phyloP scores from a whole-genome alignment of 1,139 yeast genomes.

The Lodderomyces jiufengensis region DNA sequence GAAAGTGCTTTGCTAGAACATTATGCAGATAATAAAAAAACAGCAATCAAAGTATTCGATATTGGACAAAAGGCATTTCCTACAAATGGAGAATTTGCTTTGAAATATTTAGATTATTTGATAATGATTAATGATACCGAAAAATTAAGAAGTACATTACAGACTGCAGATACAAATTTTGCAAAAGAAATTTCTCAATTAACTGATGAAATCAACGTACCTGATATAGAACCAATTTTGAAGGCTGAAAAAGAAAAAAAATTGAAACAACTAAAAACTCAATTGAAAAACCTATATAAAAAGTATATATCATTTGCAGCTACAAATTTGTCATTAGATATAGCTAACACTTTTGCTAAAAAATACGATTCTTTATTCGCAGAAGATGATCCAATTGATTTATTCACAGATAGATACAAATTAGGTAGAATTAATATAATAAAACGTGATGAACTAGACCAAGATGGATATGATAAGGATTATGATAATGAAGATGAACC shows the following conservation, averaged over 20 bases:
- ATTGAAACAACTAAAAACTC: conserved; percentile 22
- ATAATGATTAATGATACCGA: conserved; percentile 72
- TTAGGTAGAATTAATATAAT: conserved; percentile 43
- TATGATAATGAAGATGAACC: conserved; percentile 16
- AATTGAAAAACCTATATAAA: conserved; percentile 21
- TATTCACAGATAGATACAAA: conserved; percentile 45
- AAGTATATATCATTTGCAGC: conserved; percentile 30
- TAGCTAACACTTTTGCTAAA: conserved; percentile 62
- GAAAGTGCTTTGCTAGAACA: conserved; percentile 84
- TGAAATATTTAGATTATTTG: conserved; percentile 70
- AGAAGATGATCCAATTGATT: conserved; percentile 44
- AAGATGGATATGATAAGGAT: conserved; percentile 17
- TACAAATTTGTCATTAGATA: conserved; percentile 62
- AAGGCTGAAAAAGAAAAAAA: conserved; percentile 23
- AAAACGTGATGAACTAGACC: conserved; percentile 41
- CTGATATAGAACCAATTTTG: conserved; percentile 18
- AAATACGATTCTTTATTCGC: conserved; percentile 69
- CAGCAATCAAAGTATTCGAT: conserved; percentile 77
- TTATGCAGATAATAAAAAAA: conserved; percentile 59
- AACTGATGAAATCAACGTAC: conserved; percentile 17
- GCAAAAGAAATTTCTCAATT: conserved; percentile 31
- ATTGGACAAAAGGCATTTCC: conserved; percentile 58
- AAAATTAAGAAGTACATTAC: conserved; percentile 80
- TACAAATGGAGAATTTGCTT: conserved; percentile 58
- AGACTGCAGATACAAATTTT: conserved; percentile 43